Conservation (phyloP, 73 alveolate genomes). For the Paramecium tetraurelia region DNA sequence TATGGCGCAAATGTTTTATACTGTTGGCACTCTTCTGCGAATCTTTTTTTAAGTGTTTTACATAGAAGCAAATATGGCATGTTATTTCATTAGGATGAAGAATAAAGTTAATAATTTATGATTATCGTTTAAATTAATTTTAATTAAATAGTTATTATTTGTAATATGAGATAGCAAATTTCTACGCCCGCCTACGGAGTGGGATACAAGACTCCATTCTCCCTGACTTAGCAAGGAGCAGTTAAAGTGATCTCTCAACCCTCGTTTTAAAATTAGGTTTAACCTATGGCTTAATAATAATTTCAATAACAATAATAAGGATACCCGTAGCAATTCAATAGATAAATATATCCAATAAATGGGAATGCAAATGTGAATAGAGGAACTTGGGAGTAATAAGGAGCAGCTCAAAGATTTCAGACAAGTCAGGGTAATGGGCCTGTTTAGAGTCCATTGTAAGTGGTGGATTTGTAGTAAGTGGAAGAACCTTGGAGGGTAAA, state of each 20-base stretch:
- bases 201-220: not conserved
- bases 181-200: not conserved
- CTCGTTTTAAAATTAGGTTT: not conserved
- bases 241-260: not conserved
- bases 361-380: not conserved
- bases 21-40: too few relatives aligned
- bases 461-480: not conserved
- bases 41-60: too few relatives aligned
- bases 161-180: not conserved
- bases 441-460: not conserved
- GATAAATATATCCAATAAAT: not conserved
- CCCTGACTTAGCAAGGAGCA: not conserved
- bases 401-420: not conserved
- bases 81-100: too few relatives aligned
- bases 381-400: not conserved
- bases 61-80: too few relatives aligned
- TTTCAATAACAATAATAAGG: not conserved
- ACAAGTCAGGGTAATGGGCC: not conserved
- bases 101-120: not conserved
- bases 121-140: not conserved
- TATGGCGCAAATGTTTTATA: too few relatives aligned
- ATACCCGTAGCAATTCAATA: not conserved
- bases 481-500: slow-evolving; percentile 8
- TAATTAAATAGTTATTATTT: not conserved
- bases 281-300: not conserved